Evolutionary conservation across 768 basidiomycete species (phyloP), one percentile per base, ranked within the genome.

Genomic region (Tricholoma saponaceum): DNA sequence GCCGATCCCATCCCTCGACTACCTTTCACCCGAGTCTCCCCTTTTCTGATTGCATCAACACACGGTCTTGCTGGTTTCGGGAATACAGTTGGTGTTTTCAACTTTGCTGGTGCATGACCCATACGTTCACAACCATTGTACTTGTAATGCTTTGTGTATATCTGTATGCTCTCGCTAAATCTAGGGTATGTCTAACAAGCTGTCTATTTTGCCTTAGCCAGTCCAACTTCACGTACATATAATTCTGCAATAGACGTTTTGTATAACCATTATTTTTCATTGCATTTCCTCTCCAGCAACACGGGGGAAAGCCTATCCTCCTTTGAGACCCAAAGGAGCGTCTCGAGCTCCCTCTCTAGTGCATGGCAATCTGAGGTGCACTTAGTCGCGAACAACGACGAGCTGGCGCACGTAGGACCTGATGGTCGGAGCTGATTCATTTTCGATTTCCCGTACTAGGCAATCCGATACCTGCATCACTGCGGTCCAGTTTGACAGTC

Each of bases 11-110:
- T 80, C 43, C 83, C 88, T 52, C 79, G 86, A 51, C 74, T 92
- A 60, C 89, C 90, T n/a, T 91, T 91, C 67, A 92, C 90, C n/a
- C 79, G 87, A 20, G 84, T 89, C 9, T 81, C 84, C 2, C 81
- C 87, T 28, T 77, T 89, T 58, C 64, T 83, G 25, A 74, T 77
- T 52, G 68, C 76, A 20, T 69, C 79, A 30, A 76, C 80, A 14
- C 73, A 79, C 64, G 83, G 78, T 58, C 65, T 90, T 9, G 87
- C 85, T 59, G 89, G 90, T 14, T 90, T 91, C 66, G 90, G 90
- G 41, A 92, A 92, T 68, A 90, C 89, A 4, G 74, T 87, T 56
- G 86, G 86, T 30, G 64, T 87, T 25, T 81, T 89, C 62, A 71
- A 72, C 60, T 77, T 79, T 55, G 62, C 64, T 14, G 41, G 18